Evolutionary conservation across 495 filamentous ascomycete genomes (phyloP).

Genomic region (Penicillium goetzii): DNA sequence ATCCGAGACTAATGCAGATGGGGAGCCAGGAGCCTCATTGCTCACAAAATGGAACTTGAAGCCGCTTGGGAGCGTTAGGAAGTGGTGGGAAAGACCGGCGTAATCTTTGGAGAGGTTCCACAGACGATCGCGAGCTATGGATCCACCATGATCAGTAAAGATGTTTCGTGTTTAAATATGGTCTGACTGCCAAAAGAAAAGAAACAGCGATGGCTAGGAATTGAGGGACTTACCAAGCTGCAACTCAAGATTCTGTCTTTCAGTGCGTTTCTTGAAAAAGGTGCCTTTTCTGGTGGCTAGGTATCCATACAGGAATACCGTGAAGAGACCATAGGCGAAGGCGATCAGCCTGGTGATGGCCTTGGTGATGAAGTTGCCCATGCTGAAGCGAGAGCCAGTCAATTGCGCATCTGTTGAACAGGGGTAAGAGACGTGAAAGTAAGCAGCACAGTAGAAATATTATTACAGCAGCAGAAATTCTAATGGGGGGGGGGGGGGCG

Average conservation of each 20-base stretch:
- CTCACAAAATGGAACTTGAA: slow-evolving; percentile 58
- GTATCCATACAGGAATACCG: slow-evolving; percentile 33
- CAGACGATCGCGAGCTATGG: slow-evolving; percentile 45
- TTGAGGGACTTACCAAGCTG: slow-evolving; percentile 39
- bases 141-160: background rate
- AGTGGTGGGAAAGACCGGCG: slow-evolving; percentile 48
- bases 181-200: background rate
- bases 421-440: background rate
- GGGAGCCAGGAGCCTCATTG: slow-evolving; percentile 35
- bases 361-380: slow-evolving; percentile 27
- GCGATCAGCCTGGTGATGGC: slow-evolving; percentile 23
- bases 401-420: slow-evolving; percentile 5
- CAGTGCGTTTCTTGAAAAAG: slow-evolving; percentile 41
- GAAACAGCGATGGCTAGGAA: background rate
- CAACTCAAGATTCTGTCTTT: slow-evolving; percentile 44
- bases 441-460: background rate
- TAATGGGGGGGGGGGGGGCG: background rate
- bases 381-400: slow-evolving; percentile 17
- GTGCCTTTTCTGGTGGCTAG: slow-evolving; percentile 31
- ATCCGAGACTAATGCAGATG: slow-evolving; percentile 29
- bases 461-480: background rate
- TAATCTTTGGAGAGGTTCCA: slow-evolving; percentile 51
- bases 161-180: background rate
- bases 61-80: slow-evolving; percentile 51
- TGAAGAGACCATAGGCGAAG: slow-evolving; percentile 44